Evolutionary conservation across 768 basidiomycete genomes (phyloP).

Genomic region (Suillus bovinus): DNA sequence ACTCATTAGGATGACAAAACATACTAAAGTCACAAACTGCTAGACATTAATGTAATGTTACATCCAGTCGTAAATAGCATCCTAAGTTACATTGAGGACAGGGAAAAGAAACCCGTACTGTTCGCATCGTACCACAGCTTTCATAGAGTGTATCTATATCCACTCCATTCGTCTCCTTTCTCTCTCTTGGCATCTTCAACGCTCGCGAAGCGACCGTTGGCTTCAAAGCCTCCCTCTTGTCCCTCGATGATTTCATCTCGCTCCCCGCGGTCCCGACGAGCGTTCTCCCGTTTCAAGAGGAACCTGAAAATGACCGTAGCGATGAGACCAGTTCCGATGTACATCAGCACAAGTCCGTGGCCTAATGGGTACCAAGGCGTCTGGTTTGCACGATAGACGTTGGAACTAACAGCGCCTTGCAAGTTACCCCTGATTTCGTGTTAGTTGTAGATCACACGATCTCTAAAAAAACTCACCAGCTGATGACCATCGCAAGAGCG

Average conservation of each 20-base stretch:
- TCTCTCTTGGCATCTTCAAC: constrained; percentile 65
- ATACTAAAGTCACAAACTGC: neutral
- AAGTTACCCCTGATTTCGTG: constrained; percentile 55
- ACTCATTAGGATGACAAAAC: neutral
- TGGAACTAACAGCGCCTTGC: constrained; percentile 76
- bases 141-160: constrained; percentile 68
- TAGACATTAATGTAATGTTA: neutral
- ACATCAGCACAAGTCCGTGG: constrained; percentile 69
- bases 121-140: neutral
- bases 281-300: constrained; percentile 59
- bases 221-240: constrained; percentile 37
- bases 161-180: constrained; percentile 76
- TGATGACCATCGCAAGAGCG: constrained; percentile 67
- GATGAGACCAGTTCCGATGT: constrained; percentile 64
- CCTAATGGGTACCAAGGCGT: constrained; percentile 66
- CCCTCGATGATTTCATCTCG: constrained; percentile 62
- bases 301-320: constrained; percentile 42
- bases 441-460: neutral
- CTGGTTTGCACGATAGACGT: constrained; percentile 70
- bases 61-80: neutral
- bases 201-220: constrained; percentile 58
- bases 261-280: constrained; percentile 64
- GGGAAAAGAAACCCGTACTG: neutral
- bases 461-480: constrained; percentile 43
- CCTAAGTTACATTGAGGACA: neutral